Evolutionary conservation across 306 rosid species (phyloP).

Genomic region (Cyamopsis tetragonoloba): DNA sequence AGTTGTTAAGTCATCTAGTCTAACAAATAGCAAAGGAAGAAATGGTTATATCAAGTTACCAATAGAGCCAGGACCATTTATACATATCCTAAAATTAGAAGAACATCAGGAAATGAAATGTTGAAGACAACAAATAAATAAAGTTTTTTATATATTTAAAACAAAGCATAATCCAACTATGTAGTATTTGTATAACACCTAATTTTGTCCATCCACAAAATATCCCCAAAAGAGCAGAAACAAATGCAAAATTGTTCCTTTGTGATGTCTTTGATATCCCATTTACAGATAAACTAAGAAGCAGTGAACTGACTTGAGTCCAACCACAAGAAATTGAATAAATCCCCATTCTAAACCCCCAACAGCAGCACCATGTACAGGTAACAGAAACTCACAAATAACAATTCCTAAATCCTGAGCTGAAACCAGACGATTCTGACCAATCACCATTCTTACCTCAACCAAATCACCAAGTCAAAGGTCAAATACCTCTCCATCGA

Average conservation of each 20-base stretch:
- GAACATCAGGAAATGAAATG: not conserved
- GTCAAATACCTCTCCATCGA: slow-evolving; percentile 62
- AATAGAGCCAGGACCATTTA: not conserved
- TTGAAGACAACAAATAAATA: slow-evolving; percentile 18
- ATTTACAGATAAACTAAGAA: slow-evolving; percentile 64
- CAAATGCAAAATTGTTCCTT: slow-evolving; percentile 41
- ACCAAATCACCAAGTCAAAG: slow-evolving; percentile 27
- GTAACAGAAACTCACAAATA: not conserved
- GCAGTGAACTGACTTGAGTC: slow-evolving; percentile 37
- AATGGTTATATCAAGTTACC: not conserved
- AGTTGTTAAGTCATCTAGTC: not conserved
- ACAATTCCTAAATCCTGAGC: slow-evolving; percentile 20
- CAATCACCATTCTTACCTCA: slow-evolving; percentile 38
- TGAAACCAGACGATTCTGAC: slow-evolving; percentile 22
- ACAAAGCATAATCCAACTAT: slow-evolving; percentile 37
- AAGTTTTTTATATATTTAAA: slow-evolving; percentile 14
- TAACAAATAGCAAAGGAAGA: not conserved
- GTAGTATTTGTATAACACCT: slow-evolving; percentile 38
- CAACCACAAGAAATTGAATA: slow-evolving; percentile 54
- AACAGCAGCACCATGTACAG: slow-evolving; percentile 49
- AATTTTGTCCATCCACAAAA: slow-evolving; percentile 16
- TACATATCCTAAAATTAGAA: not conserved
- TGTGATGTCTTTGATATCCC: slow-evolving; percentile 45
- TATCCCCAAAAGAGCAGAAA: slow-evolving; percentile 32
- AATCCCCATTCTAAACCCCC: slow-evolving; percentile 30